phyloP scores from a whole-genome alignment of 768 basidiomycete species.

The Crassisporium funariophilum region DNA sequence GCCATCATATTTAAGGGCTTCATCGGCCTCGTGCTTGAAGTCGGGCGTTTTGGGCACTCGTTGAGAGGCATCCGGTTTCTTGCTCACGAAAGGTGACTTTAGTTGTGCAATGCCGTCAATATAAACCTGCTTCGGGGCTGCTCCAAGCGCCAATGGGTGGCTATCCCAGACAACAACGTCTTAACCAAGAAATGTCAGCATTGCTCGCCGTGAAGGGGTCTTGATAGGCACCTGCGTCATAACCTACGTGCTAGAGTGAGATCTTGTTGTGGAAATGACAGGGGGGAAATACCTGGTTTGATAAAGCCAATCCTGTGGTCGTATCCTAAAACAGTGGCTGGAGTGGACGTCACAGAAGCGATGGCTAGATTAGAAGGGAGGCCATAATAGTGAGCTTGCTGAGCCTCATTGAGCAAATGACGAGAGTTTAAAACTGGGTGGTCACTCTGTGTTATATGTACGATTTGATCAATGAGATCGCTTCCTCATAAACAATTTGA shows the following conservation, averaged over 20 bases:
- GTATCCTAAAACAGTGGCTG: slow-evolving; percentile 70
- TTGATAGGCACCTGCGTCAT: slow-evolving; percentile 58
- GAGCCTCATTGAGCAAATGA: slow-evolving; percentile 75
- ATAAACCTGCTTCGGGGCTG: slow-evolving; percentile 79
- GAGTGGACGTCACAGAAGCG: slow-evolving; percentile 68
- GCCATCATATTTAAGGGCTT: slow-evolving; percentile 60
- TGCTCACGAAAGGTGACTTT: slow-evolving; percentile 40
- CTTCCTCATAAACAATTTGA: neutral
- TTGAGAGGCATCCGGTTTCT: slow-evolving; percentile 61
- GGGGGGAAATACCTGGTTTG: slow-evolving; percentile 45
- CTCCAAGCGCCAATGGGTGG: slow-evolving; percentile 77
- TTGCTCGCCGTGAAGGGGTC: neutral
- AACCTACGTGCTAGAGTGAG: slow-evolving; percentile 39
- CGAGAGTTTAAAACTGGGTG: slow-evolving; percentile 66
- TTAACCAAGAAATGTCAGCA: slow-evolving; percentile 10
- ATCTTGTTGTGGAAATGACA: neutral
- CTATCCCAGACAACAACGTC: slow-evolving; percentile 78
- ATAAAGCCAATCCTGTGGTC: slow-evolving; percentile 77
- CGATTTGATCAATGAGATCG: neutral
- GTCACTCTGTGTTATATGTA: slow-evolving; percentile 61
- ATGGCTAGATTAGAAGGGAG: slow-evolving; percentile 66
- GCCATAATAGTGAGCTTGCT: slow-evolving; percentile 76
- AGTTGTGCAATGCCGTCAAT: slow-evolving; percentile 85
- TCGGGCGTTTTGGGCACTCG: slow-evolving; percentile 55
- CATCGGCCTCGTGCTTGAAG: slow-evolving; percentile 57